Evolutionary conservation across 352 stramenopile genomes (phyloP).

Genomic region (Phytopythium kandeliae): DNA sequence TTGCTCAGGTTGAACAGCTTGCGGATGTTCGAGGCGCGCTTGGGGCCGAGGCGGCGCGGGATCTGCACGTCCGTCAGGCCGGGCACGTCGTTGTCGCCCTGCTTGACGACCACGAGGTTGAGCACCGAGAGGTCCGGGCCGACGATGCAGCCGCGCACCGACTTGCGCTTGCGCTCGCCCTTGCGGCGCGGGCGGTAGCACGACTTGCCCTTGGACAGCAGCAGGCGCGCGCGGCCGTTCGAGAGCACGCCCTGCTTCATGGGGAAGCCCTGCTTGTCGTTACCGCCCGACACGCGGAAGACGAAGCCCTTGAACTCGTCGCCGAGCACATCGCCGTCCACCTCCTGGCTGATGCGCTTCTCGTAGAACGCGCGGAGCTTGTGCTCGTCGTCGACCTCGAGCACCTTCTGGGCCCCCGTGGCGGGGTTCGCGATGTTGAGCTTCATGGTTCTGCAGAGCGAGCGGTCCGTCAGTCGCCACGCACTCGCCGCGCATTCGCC

Average conservation of each 20-base stretch:
- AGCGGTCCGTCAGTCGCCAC: background rate
- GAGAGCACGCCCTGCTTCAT: constrained; percentile 99
- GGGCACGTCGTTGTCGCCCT: constrained; percentile 93
- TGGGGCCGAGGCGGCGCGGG: constrained; percentile 97
- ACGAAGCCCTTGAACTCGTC: constrained; percentile 99
- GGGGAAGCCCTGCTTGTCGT: constrained; percentile 99
- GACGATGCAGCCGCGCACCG: constrained; percentile 99
- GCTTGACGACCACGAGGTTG: constrained; percentile 99
- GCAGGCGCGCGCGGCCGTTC: constrained; percentile 97
- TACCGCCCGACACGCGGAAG: constrained; percentile 98
- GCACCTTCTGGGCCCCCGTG: constrained; percentile 98
- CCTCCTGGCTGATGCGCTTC: constrained; percentile 99
- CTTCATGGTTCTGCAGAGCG: constrained; percentile 83
- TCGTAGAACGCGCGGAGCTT: constrained; percentile 99
- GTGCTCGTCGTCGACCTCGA: constrained; percentile 99
- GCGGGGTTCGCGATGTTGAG: constrained; percentile 99
- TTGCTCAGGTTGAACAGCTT: constrained; percentile 99
- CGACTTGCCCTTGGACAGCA: constrained; percentile 98
- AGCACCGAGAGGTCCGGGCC: constrained; percentile 98
- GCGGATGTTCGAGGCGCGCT: constrained; percentile 99
- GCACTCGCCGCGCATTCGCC: too few relatives aligned
- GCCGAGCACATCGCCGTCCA: constrained; percentile 97
- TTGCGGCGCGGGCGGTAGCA: constrained; percentile 93
- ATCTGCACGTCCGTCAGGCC: constrained; percentile 96
- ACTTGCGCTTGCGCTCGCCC: constrained; percentile 99